Base-by-base conservation (phyloP, 495 filamentous ascomycete genomes). In the Neurospora sp. region DNA sequence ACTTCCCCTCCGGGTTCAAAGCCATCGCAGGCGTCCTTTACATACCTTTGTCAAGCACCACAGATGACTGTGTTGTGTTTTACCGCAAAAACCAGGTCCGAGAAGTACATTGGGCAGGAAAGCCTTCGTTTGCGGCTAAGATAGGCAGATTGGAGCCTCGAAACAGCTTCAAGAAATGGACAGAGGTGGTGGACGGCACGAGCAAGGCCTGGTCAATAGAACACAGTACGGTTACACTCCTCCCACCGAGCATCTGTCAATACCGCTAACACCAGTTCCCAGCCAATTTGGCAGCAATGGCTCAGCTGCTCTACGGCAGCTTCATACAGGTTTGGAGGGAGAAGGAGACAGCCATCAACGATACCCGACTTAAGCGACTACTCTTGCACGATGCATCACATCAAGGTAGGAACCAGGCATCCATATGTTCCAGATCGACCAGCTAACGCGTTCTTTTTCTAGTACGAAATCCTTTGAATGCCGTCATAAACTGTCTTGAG, bases 401-500 rank as follows among this genome's bases (percentile, higher is more conserved):
- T 46, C 76, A 78, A 76, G 76, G 76, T 78, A 75, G 46, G 66
- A 42, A 12, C 23, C 20, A 31, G 23, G 14, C 1, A 27, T 20
- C 3, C 23, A 23, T 20, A 12, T 16, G 4, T 70, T 39, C 10
- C 31, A 35, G 18, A 39, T 40, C 40, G 11, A 39, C 44, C 18
- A n/a, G 27, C 74, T 74, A 5, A 74, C 75, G 6, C 8, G 16
- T n/a, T 8, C 1, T 2, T 70, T 42, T 12, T 76, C 89, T 93
- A 85, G 91, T 96, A 23, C 89, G 93, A 38, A 96, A 93, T 0
- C 93, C 93, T 3, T 80, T 96, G 3, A 96, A 96, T 79, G 93
- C 93, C 7, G 93, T 96, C 77, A 93, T 96, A 79, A 96, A 96
- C 75, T 95, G 94, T 72, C 85, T 96, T 3, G 93, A 96, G 78